Evolutionary conservation across 805 yeast species (phyloP).

Genomic region (Nakazawaea molendinolei): DNA sequence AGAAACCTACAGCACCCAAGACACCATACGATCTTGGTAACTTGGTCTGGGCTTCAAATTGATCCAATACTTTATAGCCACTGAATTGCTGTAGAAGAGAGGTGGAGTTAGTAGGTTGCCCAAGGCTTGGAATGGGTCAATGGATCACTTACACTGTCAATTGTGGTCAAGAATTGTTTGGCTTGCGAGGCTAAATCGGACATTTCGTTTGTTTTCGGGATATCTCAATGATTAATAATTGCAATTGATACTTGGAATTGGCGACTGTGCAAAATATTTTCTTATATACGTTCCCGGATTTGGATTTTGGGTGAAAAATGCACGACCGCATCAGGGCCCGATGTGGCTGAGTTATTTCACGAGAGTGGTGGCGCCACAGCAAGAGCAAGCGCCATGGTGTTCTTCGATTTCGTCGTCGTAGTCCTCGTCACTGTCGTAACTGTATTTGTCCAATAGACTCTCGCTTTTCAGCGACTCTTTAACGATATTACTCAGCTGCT

Average conservation of each 20-base stretch:
- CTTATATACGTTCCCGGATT: background rate
- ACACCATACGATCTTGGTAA: constrained; percentile 84
- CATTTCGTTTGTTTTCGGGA: no score
- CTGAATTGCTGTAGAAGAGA: constrained; percentile 19
- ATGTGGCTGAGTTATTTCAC: no score
- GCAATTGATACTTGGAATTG: no score
- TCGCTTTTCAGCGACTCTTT: no score
- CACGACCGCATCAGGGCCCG: no score
- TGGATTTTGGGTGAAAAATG: no score
- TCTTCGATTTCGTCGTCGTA: constrained; percentile 11
- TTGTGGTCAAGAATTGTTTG: constrained; percentile 35
- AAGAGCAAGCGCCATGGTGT: constrained; percentile 10
- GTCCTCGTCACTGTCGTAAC: constrained; percentile 12
- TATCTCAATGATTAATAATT: no score
- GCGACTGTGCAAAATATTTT: background rate
- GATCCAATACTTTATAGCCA: constrained; percentile 26
- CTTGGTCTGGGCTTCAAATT: constrained; percentile 37
- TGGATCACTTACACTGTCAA: constrained; percentile 14
- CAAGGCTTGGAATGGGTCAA: no score
- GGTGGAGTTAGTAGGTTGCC: constrained; percentile 7
- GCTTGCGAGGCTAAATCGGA: constrained; percentile 39
- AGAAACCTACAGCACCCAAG: constrained; percentile 54
- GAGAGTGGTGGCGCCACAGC: constrained; percentile 7
- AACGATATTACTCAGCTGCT: background rate
- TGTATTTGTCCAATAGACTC: constrained; percentile 8